Percentiles rank a stretch among this genome's conserved stretches.
phyloP scores from a whole-genome alignment of 140 eudicot species.

The Bidens hawaiensis region DNA sequence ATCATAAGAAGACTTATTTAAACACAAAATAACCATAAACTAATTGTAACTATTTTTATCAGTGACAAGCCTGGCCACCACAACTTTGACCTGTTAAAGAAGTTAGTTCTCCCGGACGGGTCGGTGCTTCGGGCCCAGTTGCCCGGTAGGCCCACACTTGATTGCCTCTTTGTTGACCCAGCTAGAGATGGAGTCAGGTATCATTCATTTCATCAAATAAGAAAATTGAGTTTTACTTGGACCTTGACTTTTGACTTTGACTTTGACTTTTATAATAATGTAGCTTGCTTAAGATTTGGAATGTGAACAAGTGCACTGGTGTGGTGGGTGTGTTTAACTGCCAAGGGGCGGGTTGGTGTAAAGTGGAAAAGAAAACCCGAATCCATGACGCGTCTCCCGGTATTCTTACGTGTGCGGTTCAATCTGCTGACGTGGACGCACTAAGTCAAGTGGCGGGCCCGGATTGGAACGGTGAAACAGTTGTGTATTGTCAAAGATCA shows the following conservation, averaged over 20 bases:
- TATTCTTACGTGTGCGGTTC: slow-evolving; percentile 61
- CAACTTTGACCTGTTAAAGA: slow-evolving; percentile 73
- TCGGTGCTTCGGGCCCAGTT: slow-evolving; percentile 85
- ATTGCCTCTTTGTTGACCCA: slow-evolving; percentile 87
- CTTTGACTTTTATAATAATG: slow-evolving; percentile 12
- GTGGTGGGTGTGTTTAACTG: slow-evolving; percentile 92
- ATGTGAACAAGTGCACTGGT: slow-evolving; percentile 76
- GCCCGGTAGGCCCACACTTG: slow-evolving; percentile 83
- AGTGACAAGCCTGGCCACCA: slow-evolving; percentile 97
- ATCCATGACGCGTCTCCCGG: slow-evolving; percentile 82
- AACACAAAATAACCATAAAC: not conserved
- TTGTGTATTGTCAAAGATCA: slow-evolving; percentile 65
- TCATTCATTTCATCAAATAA: too few species aligned
- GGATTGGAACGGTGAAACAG: slow-evolving; percentile 70
- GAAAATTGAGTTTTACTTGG: too few species aligned
- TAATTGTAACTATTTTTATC: slow-evolving; percentile 9
- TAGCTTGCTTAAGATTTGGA: slow-evolving; percentile 93
- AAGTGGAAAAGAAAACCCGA: slow-evolving; percentile 65
- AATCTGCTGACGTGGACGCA: slow-evolving; percentile 60
- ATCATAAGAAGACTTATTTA: not conserved
- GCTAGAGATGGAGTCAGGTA: slow-evolving; percentile 90
- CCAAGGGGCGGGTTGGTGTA: slow-evolving; percentile 98
- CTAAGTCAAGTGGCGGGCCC: slow-evolving; percentile 59
- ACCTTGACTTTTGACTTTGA: slow-evolving; percentile 1
- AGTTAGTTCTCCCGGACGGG: slow-evolving; percentile 89